A percentile compares a stretch with the other conserved stretches of the same genome.
Conservation (phyloP, 495 filamentous ascomycete species). For the Penicillium salamii region DNA sequence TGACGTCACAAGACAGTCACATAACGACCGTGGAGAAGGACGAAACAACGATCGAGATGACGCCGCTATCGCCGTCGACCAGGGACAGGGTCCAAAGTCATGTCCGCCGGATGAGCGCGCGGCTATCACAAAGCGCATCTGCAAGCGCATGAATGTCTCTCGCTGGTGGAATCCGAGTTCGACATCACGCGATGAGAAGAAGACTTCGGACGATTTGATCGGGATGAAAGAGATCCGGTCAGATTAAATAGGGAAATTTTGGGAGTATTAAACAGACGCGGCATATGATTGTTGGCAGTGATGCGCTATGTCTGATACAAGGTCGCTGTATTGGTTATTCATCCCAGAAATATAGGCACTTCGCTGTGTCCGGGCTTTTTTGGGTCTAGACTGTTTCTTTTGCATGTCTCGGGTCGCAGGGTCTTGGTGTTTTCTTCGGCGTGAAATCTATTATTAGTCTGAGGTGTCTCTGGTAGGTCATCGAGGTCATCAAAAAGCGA, state of each 20-base stretch:
- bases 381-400: slow-evolving; percentile 19
- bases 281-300: too few species aligned
- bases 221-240: background rate
- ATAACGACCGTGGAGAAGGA: slow-evolving; percentile 32
- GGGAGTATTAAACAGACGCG: too few species aligned
- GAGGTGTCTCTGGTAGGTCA: slow-evolving; percentile 34
- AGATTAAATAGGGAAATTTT: background rate
- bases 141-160: slow-evolving; percentile 18
- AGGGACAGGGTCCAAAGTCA: slow-evolving; percentile 33
- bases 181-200: slow-evolving; percentile 1
- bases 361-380: slow-evolving; percentile 40
- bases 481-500: slow-evolving; percentile 44
- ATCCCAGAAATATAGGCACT: slow-evolving; percentile 48
- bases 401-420: slow-evolving; percentile 8
- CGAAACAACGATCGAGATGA: slow-evolving; percentile 22
- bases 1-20: slow-evolving; percentile 36
- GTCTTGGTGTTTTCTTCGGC: slow-evolving; percentile 14
- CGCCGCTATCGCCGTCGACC: slow-evolving; percentile 26
- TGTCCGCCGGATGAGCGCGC: slow-evolving; percentile 34
- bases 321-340: slow-evolving; percentile 15
- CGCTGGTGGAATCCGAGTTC: slow-evolving; percentile 13
- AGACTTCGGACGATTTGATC: background rate
- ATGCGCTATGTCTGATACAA: too few species aligned
- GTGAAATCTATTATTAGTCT: slow-evolving; percentile 15
- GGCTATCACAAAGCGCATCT: slow-evolving; percentile 18